These are phyloP conservation scores for Ceratocystiopsis minuta DNA, from an alignment of 2,329 filamentous ascomycete species.

Conservation along the genomic window DNA sequence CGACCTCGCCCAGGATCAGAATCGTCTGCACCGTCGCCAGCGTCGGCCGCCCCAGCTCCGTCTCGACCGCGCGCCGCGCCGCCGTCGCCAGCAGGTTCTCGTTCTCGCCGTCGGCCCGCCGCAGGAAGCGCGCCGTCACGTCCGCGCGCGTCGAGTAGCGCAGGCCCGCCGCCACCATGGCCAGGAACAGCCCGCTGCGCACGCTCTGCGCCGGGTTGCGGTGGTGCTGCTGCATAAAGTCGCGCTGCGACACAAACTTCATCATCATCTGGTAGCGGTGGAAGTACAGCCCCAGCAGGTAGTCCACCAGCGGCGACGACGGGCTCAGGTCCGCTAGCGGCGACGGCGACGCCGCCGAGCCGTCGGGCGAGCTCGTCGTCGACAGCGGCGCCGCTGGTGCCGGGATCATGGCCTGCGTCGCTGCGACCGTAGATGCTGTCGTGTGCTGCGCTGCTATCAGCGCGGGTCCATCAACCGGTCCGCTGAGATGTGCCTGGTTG, in stretches of 20 bases:
- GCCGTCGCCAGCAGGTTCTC: constrained; percentile 3
- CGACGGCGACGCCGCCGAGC: background rate
- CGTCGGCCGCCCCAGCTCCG: constrained; percentile 1
- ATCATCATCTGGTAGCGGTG: constrained; percentile 6
- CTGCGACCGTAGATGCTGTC: no score
- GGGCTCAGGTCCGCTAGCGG: background rate
- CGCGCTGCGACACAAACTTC: constrained; percentile 4
- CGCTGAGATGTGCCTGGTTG: no score
- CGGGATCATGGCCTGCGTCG: no score
- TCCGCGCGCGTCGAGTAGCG: constrained; percentile 3
- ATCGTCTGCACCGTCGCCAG: constrained; percentile 5
- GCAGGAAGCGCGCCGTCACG: constrained; percentile 1
- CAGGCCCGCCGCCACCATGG: constrained; percentile 5
- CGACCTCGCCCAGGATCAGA: constrained; percentile 5
- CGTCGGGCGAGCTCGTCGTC: no score
- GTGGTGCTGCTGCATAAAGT: constrained; percentile 1
- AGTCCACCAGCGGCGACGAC: constrained; percentile 2
- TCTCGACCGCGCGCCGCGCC: constrained; percentile 2
- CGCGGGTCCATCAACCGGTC: no score
- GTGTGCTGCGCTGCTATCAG: no score
- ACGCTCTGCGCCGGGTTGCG: background rate
- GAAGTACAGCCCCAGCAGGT: constrained; percentile 4
- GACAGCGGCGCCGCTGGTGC: no score
- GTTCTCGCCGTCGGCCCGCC: background rate
- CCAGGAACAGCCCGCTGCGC: constrained; percentile 3